A percentile compares a stretch with the other conserved stretches of the same genome.
Evolutionary conservation across 2,329 filamentous ascomycete species (phyloP).

Genomic region (Phialophora chinensis): DNA sequence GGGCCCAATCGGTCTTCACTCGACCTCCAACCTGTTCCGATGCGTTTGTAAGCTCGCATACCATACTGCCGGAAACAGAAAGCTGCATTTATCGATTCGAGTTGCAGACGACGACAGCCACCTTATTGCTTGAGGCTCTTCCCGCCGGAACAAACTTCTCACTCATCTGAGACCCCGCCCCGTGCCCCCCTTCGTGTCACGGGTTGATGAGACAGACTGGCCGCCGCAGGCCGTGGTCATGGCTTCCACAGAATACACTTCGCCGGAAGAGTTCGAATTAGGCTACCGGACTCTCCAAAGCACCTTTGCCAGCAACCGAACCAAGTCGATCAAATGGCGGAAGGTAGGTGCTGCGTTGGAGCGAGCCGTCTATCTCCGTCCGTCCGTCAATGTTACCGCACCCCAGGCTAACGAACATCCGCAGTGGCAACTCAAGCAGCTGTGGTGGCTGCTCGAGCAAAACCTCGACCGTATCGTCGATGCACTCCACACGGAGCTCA

Average conservation of each 20-base stretch:
- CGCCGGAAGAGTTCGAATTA: constrained; percentile 6
- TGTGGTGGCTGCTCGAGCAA: constrained; percentile 52
- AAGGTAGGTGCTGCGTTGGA: constrained; percentile 34
- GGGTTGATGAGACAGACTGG: not conserved
- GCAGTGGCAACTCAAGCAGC: constrained; percentile 49
- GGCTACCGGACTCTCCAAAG: constrained; percentile 27
- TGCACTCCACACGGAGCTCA: constrained; percentile 47
- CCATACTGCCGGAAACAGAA: constrained; percentile 7
- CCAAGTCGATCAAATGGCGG: constrained; percentile 49
- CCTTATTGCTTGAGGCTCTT: not conserved
- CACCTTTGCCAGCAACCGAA: constrained; percentile 44
- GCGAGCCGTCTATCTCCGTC: not conserved
- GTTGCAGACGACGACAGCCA: not conserved
- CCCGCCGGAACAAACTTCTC: constrained; percentile 8
- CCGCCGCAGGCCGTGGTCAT: not conserved
- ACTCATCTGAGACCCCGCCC: constrained; percentile 13
- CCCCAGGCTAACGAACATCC: not conserved
- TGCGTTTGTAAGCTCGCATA: constrained; percentile 18
- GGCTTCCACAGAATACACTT: constrained; percentile 6
- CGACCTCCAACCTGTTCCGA: constrained; percentile 8
- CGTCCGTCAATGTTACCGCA: not conserved
- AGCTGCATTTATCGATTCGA: constrained; percentile 6
- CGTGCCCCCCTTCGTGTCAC: not conserved
- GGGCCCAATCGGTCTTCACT: constrained; percentile 11
- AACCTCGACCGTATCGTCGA: constrained; percentile 46